These are phyloP conservation scores for Pseudofabraea citricarpa DNA, from an alignment of 2,329 filamentous ascomycete species.

Conservation along the genomic window DNA sequence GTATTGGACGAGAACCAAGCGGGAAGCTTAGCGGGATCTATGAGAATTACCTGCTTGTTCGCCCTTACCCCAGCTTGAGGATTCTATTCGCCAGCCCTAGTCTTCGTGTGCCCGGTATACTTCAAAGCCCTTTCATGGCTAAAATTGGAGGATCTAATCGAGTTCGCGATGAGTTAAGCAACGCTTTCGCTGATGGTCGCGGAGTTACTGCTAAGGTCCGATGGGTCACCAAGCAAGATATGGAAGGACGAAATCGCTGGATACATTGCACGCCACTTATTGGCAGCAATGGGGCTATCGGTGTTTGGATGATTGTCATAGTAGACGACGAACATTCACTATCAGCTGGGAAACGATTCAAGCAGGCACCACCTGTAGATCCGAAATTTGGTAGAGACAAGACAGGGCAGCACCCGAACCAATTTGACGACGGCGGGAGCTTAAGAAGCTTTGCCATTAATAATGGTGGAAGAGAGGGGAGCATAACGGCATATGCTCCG, in stretches of 20 bases:
- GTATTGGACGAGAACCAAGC: slow-evolving; percentile 13
- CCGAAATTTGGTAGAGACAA: slow-evolving; percentile 18
- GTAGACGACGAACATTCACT: slow-evolving; percentile 53
- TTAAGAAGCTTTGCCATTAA: slow-evolving; percentile 20
- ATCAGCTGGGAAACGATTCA: slow-evolving; percentile 13
- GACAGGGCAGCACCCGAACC: neutral
- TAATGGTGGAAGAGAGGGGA: slow-evolving; percentile 9
- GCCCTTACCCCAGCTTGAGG: slow-evolving; percentile 60
- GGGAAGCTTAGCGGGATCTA: slow-evolving; percentile 38
- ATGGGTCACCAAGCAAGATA: slow-evolving; percentile 53
- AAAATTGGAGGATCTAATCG: slow-evolving; percentile 45
- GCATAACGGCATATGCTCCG: neutral
- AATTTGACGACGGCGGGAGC: slow-evolving; percentile 11
- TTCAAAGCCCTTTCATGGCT: slow-evolving; percentile 54
- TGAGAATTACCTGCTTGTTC: slow-evolving; percentile 57
- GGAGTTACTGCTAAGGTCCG: slow-evolving; percentile 71
- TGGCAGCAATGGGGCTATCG: slow-evolving; percentile 61
- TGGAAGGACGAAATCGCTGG: slow-evolving; percentile 60
- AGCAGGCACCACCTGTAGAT: slow-evolving; percentile 25
- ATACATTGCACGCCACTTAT: slow-evolving; percentile 73
- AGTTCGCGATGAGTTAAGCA: slow-evolving; percentile 42
- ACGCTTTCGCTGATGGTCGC: slow-evolving; percentile 62
- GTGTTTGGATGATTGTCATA: slow-evolving; percentile 75
- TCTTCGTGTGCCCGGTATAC: slow-evolving; percentile 61
- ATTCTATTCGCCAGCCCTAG: slow-evolving; percentile 67